Conservation (phyloP, 331 rosid species). For the Cydonia oblonga region DNA sequence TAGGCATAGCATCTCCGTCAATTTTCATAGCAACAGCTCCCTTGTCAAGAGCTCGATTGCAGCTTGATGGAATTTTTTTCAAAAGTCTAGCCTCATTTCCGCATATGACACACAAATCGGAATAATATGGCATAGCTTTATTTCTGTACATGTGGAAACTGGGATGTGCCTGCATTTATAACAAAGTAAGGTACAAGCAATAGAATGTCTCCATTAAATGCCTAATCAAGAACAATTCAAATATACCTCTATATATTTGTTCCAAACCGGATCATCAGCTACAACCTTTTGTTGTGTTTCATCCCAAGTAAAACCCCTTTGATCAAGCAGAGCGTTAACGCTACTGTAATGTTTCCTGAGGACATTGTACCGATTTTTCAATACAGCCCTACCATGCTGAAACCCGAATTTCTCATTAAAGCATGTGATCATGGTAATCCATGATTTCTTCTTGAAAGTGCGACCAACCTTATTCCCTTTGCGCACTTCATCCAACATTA, state of each 20-base stretch:
- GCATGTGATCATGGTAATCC: slow-evolving; percentile 34
- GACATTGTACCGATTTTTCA: slow-evolving; percentile 39
- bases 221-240: not conserved
- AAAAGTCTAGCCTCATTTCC: slow-evolving; percentile 24
- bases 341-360: slow-evolving; percentile 37
- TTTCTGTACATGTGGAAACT: slow-evolving; percentile 29
- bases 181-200: not conserved
- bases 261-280: slow-evolving; percentile 42
- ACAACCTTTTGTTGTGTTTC: slow-evolving; percentile 23
- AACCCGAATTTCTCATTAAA: slow-evolving; percentile 32
- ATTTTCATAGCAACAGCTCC: slow-evolving; percentile 13
- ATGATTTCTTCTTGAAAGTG: slow-evolving; percentile 36
- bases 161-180: slow-evolving; percentile 35
- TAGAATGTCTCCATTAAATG: not conserved
- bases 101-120: slow-evolving; percentile 34
- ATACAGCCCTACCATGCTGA: slow-evolving; percentile 31
- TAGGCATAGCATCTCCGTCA: slow-evolving; percentile 11
- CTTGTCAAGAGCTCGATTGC: slow-evolving; percentile 18
- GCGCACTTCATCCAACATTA: slow-evolving; percentile 39
- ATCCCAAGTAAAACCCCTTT: slow-evolving; percentile 47
- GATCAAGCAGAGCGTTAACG: slow-evolving; percentile 32
- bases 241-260: slow-evolving; percentile 33
- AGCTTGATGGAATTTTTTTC: not conserved
- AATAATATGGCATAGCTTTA: slow-evolving; percentile 44
- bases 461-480: slow-evolving; percentile 40